phyloP scores from a whole-genome alignment of 768 basidiomycete genomes.

The Kwoniella botswanensis region DNA sequence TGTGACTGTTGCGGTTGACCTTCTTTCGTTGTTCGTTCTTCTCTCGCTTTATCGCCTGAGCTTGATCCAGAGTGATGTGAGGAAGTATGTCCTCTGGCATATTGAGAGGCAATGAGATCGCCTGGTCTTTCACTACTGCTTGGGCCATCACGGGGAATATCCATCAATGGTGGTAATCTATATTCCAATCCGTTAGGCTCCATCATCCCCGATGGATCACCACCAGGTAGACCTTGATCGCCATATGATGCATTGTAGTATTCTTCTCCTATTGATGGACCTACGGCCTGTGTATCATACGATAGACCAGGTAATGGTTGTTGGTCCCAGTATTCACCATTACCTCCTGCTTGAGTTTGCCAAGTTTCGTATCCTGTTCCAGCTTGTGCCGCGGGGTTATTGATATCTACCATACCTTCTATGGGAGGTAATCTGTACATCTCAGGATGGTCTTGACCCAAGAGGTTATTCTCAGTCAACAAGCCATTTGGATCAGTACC shows the following conservation, averaged over 20 bases:
- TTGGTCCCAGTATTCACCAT: constrained; percentile 24
- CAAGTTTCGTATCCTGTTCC: constrained; percentile 16
- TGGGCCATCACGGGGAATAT: constrained; percentile 7
- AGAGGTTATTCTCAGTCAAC: neutral
- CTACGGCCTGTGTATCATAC: neutral
- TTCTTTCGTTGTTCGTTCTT: constrained; percentile 30
- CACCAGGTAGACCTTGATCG: neutral
- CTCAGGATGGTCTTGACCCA: constrained; percentile 11
- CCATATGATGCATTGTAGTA: constrained; percentile 12
- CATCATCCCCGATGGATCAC: neutral
- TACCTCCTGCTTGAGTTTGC: neutral
- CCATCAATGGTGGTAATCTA: constrained; percentile 26
- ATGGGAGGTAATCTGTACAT: constrained; percentile 49
- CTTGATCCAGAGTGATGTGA: neutral
- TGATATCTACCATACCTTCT: constrained; percentile 18
- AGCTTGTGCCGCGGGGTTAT: neutral
- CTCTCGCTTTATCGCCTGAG: constrained; percentile 16
- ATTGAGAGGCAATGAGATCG: constrained; percentile 23
- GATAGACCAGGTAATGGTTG: constrained; percentile 2
- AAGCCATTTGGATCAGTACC: neutral
- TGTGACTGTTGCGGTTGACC: constrained; percentile 16
- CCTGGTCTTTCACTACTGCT: constrained; percentile 8
- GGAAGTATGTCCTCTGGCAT: neutral
- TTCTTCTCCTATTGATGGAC: constrained; percentile 7
- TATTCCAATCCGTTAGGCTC: constrained; percentile 21